Base-by-base conservation (phyloP, 805 yeast genomes). In the Metschnikowia sp. region DNA sequence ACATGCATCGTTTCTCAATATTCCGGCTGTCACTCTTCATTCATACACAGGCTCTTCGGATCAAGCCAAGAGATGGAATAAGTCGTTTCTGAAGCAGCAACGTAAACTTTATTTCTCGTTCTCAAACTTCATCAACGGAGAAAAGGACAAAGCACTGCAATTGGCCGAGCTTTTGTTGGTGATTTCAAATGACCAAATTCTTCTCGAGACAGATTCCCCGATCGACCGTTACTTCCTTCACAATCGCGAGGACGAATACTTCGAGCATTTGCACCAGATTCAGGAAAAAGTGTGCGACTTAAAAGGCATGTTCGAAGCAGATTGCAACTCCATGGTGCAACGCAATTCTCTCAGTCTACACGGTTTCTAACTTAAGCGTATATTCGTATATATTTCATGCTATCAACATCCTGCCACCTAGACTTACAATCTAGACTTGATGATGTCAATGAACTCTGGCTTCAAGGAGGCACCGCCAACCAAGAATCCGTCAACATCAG, bases 391-490 rank as follows among this genome's bases (percentile, higher is more conserved):
- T 38, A 22, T n/a, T 36, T 43, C 35, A 37, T 37, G 40, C 31
- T 34, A 15, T 5, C 39, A 30, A 15, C 18, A 26, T 13, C 35
- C 15, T 32, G 15, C 35, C 9, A 13, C 35, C 35, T 32, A 8
- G 8, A 44, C 48, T 69, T 82, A 88, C 68, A 77, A 75, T 85
- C 96, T 86, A 46, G 96, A 87, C 78, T 87, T 92, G 82, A 94
- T 79, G 68, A 94, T 94, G 75, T 89, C 94, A 66, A 88, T 83
- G 67, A 94, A 94, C 78, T 94, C 99, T 58, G 99, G 96, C 82
- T 94, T 94, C 74, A 94, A 83, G 40, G 96, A 88, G 66, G 99
- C 99, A 78, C 99, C 99, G 67, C 99, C 99, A 62, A 94, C 99
- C 65, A 94, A 83, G 92, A 91, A 94, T 45, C 99, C 99, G 68